A percentile compares a stretch with the other conserved stretches of the same genome.
phyloP scores from a whole-genome alignment of 148 eudicot species.

The Silene conica region DNA sequence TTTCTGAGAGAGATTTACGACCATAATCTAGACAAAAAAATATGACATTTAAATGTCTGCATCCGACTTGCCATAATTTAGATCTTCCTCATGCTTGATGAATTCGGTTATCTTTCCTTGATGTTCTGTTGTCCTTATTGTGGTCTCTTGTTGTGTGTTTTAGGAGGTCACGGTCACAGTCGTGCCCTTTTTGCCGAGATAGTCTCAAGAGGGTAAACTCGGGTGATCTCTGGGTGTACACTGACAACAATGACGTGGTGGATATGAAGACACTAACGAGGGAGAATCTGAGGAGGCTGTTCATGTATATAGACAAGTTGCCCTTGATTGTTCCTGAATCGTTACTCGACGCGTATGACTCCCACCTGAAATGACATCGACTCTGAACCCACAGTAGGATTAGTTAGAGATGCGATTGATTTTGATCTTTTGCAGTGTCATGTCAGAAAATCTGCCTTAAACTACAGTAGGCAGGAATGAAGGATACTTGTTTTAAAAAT shows the following conservation, averaged over 20 bases:
- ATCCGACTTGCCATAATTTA: no score
- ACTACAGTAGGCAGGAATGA: constrained; percentile 1
- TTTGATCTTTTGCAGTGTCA: constrained; percentile 21
- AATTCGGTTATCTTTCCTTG: neutral
- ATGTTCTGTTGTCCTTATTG: neutral
- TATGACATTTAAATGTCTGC: no score
- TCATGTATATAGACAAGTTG: constrained; percentile 81
- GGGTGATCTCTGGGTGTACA: constrained; percentile 77
- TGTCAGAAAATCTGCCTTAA: constrained; percentile 24
- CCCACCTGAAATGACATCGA: constrained; percentile 64
- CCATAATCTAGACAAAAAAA: no score
- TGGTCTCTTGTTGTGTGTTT: constrained; percentile 27
- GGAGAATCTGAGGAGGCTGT: constrained; percentile 83
- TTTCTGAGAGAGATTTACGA: no score
- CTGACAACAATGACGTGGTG: constrained; percentile 54
- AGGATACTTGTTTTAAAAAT: constrained; percentile 22
- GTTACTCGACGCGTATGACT: constrained; percentile 62
- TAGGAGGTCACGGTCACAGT: constrained; percentile 85
- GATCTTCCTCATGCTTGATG: no score
- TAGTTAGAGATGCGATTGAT: constrained; percentile 21
- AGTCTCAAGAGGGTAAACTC: constrained; percentile 88
- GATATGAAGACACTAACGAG: constrained; percentile 65
- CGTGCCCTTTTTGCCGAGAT: constrained; percentile 94
- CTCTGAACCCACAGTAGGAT: constrained; percentile 21
- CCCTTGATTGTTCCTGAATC: constrained; percentile 76